Evolutionary conservation across 306 rosid genomes (phyloP).

Genomic region (Fragaria iinumae): DNA sequence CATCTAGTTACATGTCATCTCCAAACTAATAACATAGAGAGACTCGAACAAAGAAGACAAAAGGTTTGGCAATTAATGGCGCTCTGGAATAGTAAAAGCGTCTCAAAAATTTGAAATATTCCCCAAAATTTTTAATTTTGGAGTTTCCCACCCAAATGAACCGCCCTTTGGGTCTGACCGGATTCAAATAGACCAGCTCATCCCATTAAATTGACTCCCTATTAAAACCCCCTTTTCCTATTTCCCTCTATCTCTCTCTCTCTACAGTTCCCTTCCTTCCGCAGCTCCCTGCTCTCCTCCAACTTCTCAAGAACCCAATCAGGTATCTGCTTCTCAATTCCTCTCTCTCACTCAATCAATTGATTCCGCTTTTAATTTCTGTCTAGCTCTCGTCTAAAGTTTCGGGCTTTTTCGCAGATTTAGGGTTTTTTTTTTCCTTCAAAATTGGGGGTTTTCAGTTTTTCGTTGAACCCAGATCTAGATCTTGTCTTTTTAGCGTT

Average conservation of each 20-base stretch:
- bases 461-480: constrained; percentile 18
- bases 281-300: background rate
- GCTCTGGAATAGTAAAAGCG: background rate
- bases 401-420: background rate
- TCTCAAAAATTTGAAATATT: background rate
- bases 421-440: background rate
- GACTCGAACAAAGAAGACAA: background rate
- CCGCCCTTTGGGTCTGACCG: constrained; percentile 4
- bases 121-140: background rate
- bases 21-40: no score
- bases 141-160: constrained; percentile 12
- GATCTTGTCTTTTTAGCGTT: background rate
- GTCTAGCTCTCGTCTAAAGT: background rate
- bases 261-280: background rate
- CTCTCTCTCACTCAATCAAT: background rate
- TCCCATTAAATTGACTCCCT: background rate
- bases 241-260: constrained; percentile 8
- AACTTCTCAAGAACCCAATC: constrained; percentile 13
- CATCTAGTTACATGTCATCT: no score
- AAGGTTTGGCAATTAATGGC: background rate
- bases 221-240: background rate
- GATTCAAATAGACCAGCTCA: constrained; percentile 1
- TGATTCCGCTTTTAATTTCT: background rate
- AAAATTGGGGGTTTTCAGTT: background rate
- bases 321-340: constrained; percentile 32